phyloP scores from a whole-genome alignment of 2,329 filamentous ascomycete species.

The Thermochaetoides dissita region DNA sequence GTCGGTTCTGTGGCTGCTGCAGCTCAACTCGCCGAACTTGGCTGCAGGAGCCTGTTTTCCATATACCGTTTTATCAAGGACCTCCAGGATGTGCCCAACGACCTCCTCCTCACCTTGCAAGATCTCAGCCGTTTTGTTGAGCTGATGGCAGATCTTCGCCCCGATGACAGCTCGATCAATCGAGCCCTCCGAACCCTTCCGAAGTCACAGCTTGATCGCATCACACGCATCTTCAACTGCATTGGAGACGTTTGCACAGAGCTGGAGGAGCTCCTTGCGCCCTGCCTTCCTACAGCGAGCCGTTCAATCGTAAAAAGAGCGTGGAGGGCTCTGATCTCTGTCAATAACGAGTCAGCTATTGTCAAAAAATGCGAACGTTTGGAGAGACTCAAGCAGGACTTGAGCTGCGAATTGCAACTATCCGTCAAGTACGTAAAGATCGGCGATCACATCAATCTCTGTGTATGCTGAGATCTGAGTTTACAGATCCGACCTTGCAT shows the following conservation, averaged over 20 bases:
- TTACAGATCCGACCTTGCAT: too few relatives aligned
- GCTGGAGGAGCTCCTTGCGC: background rate
- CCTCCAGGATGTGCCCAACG: slow-evolving; percentile 1
- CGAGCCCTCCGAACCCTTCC: background rate
- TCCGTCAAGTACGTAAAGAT: too few relatives aligned
- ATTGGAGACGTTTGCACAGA: background rate
- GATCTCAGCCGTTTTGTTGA: background rate
- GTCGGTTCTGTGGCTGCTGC: slow-evolving; percentile 1
- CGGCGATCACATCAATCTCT: too few relatives aligned
- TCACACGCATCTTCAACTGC: background rate
- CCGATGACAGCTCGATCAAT: background rate
- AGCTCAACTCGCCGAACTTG: slow-evolving; percentile 1
- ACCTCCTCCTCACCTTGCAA: background rate
- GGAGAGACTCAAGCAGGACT: slow-evolving; percentile 2
- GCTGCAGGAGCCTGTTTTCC: background rate
- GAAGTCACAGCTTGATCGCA: background rate
- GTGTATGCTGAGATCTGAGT: too few relatives aligned
- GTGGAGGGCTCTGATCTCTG: background rate
- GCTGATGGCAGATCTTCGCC: background rate
- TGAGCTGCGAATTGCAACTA: slow-evolving; percentile 1
- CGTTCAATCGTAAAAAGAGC: background rate
- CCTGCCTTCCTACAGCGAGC: background rate
- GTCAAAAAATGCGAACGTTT: slow-evolving; percentile 1
- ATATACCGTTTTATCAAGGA: slow-evolving; percentile 1
- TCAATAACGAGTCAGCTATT: slow-evolving; percentile 1